Percentiles rank a stretch among this genome's conserved stretches.
Evolutionary conservation across 176 grass and related monocot genomes (phyloP).

Genomic region (Puccinellia tenuiflora): DNA sequence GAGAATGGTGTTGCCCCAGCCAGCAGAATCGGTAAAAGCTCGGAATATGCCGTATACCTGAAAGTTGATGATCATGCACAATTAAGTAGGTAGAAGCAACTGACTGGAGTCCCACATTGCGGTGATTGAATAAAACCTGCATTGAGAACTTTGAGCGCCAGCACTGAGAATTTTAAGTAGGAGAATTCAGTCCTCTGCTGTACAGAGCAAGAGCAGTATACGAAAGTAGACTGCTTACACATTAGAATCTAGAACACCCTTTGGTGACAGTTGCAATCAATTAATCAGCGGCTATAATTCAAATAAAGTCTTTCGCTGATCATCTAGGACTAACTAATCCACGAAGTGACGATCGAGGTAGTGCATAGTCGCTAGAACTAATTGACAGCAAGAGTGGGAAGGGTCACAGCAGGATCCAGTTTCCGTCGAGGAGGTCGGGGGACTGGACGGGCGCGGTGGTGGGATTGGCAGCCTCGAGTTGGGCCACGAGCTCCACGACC

Average conservation of each 20-base stretch:
- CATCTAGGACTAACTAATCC: neutral
- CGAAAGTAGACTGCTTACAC: neutral
- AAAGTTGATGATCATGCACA: constrained; percentile 17
- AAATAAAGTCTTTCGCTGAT: neutral
- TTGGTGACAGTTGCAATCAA: neutral
- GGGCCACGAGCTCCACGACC: constrained; percentile 79
- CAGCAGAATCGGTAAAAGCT: constrained; percentile 79
- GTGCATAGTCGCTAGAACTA: neutral
- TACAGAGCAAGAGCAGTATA: neutral
- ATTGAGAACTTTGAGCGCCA: neutral
- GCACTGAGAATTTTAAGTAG: neutral
- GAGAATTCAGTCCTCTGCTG: neutral
- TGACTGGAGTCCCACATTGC: neutral
- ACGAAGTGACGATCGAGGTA: neutral
- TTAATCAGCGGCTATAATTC: neutral
- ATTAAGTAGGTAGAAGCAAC: neutral
- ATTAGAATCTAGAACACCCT: neutral
- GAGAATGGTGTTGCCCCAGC: constrained; percentile 63
- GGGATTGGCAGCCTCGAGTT: constrained; percentile 75
- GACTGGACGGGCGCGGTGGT: constrained; percentile 50
- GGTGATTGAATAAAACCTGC: neutral
- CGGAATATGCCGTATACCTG: constrained; percentile 94
- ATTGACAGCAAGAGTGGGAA: neutral
- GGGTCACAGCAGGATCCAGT: constrained; percentile 88
- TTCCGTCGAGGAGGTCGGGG: constrained; percentile 73